Percentiles rank a stretch among this genome's conserved stretches.
Evolutionary conservation across 208 protist genomes (phyloP).

Genomic region (Endotrypanum monterogeii): DNA sequence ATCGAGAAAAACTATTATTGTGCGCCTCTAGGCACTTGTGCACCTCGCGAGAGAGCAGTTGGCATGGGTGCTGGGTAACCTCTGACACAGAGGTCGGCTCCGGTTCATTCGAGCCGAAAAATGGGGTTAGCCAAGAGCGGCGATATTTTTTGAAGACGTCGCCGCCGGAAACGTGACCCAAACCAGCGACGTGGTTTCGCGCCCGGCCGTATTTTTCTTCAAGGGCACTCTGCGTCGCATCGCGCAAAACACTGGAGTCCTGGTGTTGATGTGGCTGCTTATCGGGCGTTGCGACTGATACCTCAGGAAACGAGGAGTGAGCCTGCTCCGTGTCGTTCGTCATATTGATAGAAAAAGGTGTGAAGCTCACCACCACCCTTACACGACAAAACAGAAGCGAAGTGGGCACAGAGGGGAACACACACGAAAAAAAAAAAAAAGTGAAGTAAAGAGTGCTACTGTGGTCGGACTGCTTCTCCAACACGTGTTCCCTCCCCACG

Average conservation of each 20-base stretch:
- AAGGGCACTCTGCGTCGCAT: slow-evolving; percentile 15
- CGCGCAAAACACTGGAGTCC: slow-evolving; percentile 3
- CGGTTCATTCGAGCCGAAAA: slow-evolving; percentile 74
- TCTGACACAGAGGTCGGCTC: slow-evolving; percentile 40
- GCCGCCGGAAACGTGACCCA: slow-evolving; percentile 22
- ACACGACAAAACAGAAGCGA: background rate
- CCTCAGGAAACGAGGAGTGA: slow-evolving; percentile 3
- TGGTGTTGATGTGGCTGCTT: background rate
- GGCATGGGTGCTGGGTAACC: slow-evolving; percentile 53
- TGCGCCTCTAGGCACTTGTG: slow-evolving; percentile 65
- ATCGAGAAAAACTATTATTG: slow-evolving; percentile 66
- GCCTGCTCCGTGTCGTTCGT: slow-evolving; percentile 7
- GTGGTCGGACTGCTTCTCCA: background rate
- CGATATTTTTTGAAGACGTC: slow-evolving; percentile 52
- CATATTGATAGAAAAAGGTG: slow-evolving; percentile 11
- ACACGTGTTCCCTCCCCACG: slow-evolving; percentile 9
- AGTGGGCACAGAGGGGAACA: background rate
- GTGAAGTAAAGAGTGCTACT: slow-evolving; percentile 4
- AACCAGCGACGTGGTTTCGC: slow-evolving; percentile 21
- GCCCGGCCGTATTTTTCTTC: slow-evolving; percentile 35
- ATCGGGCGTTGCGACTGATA: background rate
- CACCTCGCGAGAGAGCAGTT: slow-evolving; percentile 59
- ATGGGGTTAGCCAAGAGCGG: slow-evolving; percentile 69
- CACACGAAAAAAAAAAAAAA: slow-evolving; percentile 4
- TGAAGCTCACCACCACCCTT: too few species aligned